A percentile compares a stretch with the other conserved stretches of the same genome.
Evolutionary conservation across 768 basidiomycete genomes (phyloP).

Genomic region (Artomyces pyxidatus): DNA sequence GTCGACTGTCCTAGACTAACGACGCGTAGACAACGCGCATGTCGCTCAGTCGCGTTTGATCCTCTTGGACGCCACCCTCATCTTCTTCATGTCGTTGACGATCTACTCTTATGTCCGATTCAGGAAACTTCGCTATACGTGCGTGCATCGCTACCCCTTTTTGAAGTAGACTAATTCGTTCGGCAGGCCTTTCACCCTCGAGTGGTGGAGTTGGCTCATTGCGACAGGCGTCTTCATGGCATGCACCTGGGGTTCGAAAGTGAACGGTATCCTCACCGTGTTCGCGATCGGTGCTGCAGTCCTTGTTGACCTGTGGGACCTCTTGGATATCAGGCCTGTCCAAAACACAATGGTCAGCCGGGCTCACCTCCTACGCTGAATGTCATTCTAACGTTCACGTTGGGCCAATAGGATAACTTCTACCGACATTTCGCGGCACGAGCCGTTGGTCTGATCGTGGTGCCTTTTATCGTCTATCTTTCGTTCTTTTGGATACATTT

Average conservation of each 20-base stretch:
- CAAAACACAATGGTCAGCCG: constrained; percentile 55
- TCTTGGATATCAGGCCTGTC: constrained; percentile 78
- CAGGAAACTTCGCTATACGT: constrained; percentile 89
- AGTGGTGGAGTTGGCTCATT: constrained; percentile 94
- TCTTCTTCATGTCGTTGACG: constrained; percentile 94
- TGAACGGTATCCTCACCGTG: constrained; percentile 93
- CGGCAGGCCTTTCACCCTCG: constrained; percentile 76
- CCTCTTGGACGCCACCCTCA: constrained; percentile 85
- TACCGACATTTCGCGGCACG: constrained; percentile 84
- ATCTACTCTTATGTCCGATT: constrained; percentile 92
- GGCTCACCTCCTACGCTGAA: background rate
- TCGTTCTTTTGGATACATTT: constrained; percentile 97
- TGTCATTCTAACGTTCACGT: background rate
- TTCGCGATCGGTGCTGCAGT: constrained; percentile 85
- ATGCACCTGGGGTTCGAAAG: constrained; percentile 95
- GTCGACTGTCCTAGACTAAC: background rate
- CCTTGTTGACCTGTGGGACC: constrained; percentile 87
- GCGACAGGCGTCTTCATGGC: constrained; percentile 91
- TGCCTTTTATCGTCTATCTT: constrained; percentile 89
- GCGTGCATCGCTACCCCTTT: constrained; percentile 18
- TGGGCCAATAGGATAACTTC: constrained; percentile 47
- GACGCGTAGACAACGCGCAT: constrained; percentile 80
- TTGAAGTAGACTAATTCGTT: constrained; percentile 10
- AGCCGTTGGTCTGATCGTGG: constrained; percentile 71
- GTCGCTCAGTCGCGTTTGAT: constrained; percentile 95